phyloP scores from a whole-genome alignment of 2,329 filamentous ascomycete species.

The Ascochyta clinopodiicola region DNA sequence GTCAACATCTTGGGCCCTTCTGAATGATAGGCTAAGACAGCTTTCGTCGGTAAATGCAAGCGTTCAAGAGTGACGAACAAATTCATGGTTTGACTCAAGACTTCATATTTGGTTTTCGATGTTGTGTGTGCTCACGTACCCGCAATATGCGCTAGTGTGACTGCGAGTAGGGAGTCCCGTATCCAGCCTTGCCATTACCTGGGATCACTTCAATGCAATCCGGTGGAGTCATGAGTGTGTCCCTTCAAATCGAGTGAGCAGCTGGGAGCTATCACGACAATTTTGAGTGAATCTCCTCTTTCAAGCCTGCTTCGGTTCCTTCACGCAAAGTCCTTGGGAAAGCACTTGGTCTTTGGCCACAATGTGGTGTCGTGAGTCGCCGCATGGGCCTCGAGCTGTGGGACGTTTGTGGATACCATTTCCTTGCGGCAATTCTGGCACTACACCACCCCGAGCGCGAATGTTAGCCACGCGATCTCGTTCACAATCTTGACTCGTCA shows the following conservation, averaged over 20 bases:
- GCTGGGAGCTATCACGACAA: neutral
- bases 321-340: conserved; percentile 56
- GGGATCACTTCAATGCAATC: too few species aligned
- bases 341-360: conserved; percentile 67
- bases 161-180: too few species aligned
- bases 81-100: too few species aligned
- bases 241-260: neutral
- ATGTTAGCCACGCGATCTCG: conserved; percentile 11
- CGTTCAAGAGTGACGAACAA: too few species aligned
- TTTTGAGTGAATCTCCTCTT: neutral
- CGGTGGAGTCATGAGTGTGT: too few species aligned
- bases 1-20: too few species aligned
- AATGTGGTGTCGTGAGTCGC: conserved; percentile 56
- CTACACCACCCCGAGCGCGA: conserved; percentile 32
- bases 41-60: too few species aligned
- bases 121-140: too few species aligned
- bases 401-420: conserved; percentile 59
- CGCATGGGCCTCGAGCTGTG: conserved; percentile 62
- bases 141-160: too few species aligned
- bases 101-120: too few species aligned
- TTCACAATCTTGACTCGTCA: neutral
- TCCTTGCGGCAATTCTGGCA: conserved; percentile 61
- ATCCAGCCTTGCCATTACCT: too few species aligned
- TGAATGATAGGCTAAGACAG: too few species aligned
- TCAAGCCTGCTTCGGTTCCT: neutral